Conservation (phyloP, 352 stramenopile species). For the Globisporangium parvum region DNA sequence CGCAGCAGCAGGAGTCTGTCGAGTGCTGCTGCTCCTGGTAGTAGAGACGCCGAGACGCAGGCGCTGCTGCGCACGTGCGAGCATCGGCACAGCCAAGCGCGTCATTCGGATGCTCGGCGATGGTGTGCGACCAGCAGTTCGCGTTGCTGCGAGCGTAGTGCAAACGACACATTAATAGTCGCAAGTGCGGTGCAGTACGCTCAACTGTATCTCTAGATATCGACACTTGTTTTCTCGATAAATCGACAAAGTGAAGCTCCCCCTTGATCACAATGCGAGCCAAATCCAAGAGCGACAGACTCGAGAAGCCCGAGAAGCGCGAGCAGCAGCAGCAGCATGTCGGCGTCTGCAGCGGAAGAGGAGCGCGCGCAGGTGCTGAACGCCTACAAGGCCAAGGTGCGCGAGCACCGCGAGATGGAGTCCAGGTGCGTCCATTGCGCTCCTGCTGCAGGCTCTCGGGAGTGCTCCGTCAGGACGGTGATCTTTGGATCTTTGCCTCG, state of each 20-base stretch:
- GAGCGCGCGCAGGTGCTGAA: slow-evolving; percentile 92
- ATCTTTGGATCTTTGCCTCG: not conserved
- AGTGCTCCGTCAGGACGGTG: too few relatives aligned
- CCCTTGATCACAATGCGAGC: not conserved
- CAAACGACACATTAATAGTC: not conserved
- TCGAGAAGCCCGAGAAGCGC: slow-evolving; percentile 1
- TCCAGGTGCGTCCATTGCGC: slow-evolving; percentile 59
- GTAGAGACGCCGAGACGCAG: not conserved
- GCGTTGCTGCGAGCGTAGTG: not conserved
- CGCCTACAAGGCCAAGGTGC: slow-evolving; percentile 95
- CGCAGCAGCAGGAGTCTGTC: not conserved
- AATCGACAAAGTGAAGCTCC: too few relatives aligned
- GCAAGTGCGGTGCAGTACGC: not conserved
- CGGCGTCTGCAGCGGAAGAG: slow-evolving; percentile 60
- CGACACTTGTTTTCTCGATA: not conserved
- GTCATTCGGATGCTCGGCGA: not conserved
- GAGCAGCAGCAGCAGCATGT: slow-evolving; percentile 27
- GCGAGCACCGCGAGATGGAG: slow-evolving; percentile 95
- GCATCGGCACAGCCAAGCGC: not conserved
- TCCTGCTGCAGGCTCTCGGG: too few relatives aligned
- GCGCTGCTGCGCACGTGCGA: slow-evolving; percentile 2
- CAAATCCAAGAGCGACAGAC: not conserved
- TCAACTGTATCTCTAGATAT: not conserved
- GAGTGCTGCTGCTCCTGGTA: not conserved
- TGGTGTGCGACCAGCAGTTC: not conserved